phyloP scores from a whole-genome alignment of 306 rosid genomes.

The Cyclanthera cordifolia region DNA sequence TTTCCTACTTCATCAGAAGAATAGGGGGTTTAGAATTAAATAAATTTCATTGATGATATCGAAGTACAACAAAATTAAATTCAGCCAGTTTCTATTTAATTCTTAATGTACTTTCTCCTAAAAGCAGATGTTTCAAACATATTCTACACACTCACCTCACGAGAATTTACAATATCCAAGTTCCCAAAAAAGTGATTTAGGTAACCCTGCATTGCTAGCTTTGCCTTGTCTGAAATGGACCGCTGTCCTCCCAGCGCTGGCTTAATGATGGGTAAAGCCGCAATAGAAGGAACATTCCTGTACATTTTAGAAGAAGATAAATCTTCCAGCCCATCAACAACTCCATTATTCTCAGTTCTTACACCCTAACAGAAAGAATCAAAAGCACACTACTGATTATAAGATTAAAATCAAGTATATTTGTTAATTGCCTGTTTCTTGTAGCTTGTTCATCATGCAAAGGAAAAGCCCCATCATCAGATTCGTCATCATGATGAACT shows the following conservation, averaged over 20 bases:
- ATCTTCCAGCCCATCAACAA: background rate
- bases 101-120: background rate
- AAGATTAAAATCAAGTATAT: background rate
- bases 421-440: constrained; percentile 42
- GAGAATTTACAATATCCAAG: constrained; percentile 74
- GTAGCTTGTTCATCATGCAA: constrained; percentile 47
- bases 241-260: constrained; percentile 73
- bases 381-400: background rate
- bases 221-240: constrained; percentile 59
- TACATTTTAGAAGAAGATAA: constrained; percentile 12
- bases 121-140: constrained; percentile 1
- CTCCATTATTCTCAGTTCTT: background rate
- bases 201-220: constrained; percentile 77
- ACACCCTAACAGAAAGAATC: background rate
- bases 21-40: background rate
- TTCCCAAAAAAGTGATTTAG: constrained; percentile 72
- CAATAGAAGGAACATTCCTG: constrained; percentile 77
- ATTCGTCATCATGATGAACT: constrained; percentile 68
- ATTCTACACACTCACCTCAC: constrained; percentile 45
- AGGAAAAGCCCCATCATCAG: constrained; percentile 71
- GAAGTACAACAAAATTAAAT: background rate
- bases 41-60: background rate
- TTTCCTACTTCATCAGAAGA: background rate
- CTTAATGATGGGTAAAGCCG: constrained; percentile 70
- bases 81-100: background rate